Evolutionary conservation across 345 rosid genomes (phyloP).

Genomic region (Eucalyptus leucophloia): DNA sequence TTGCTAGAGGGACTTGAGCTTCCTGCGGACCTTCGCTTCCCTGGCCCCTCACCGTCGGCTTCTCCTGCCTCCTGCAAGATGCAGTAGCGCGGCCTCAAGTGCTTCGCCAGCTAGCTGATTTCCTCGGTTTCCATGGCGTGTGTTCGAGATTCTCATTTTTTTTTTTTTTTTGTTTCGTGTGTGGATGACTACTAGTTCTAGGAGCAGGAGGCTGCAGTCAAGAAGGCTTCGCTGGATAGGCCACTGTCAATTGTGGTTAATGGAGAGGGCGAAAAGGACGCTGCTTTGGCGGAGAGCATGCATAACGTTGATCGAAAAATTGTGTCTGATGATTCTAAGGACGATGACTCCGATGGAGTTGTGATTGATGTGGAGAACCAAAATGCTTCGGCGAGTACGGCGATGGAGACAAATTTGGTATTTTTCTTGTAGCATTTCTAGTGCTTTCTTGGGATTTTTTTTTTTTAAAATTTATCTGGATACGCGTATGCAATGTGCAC

Average conservation of each 20-base stretch:
- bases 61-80: too few species aligned
- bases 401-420: background rate
- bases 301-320: background rate
- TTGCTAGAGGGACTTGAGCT: too few species aligned
- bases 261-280: slow-evolving; percentile 28
- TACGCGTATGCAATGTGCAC: background rate
- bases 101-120: too few species aligned
- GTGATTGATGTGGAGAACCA: slow-evolving; percentile 2
- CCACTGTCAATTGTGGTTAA: slow-evolving; percentile 17
- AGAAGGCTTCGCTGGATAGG: background rate
- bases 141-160: too few species aligned
- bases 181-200: too few species aligned
- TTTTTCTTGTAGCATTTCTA: background rate
- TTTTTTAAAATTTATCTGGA: background rate
- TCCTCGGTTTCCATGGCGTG: too few species aligned
- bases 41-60: too few species aligned
- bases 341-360: slow-evolving; percentile 2
- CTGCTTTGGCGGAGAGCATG: background rate
- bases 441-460: background rate
- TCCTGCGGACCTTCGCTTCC: too few species aligned
- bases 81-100: too few species aligned
- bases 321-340: too few species aligned
- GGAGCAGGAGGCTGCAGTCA: too few species aligned
- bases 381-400: background rate
- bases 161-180: too few species aligned